Percentiles rank a stretch among this genome's conserved stretches.
Evolutionary conservation across 2,329 filamentous ascomycete genomes (phyloP).

Genomic region (Zymoseptoria passerinii): DNA sequence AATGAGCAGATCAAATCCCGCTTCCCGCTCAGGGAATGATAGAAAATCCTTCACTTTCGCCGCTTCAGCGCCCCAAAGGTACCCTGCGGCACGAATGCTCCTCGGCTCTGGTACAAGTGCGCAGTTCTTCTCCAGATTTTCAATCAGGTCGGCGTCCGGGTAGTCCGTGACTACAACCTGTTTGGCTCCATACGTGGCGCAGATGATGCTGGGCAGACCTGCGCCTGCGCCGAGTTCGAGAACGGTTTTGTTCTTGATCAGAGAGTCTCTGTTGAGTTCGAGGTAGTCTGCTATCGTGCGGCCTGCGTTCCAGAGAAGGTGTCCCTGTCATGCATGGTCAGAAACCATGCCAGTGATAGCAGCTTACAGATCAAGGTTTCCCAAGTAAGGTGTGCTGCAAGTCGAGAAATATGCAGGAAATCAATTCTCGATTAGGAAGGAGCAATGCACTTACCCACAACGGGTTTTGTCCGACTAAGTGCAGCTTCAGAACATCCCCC

Average conservation of each 20-base stretch:
- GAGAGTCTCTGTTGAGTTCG: conserved; percentile 53
- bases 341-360: not conserved
- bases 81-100: conserved; percentile 49
- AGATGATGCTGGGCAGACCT: conserved; percentile 66
- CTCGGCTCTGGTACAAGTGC: conserved; percentile 33
- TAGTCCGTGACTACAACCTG: conserved; percentile 76
- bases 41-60: conserved; percentile 52
- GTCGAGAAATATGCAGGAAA: not conserved
- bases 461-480: conserved; percentile 78
- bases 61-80: conserved; percentile 70
- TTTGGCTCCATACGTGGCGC: conserved; percentile 60
- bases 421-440: not conserved
- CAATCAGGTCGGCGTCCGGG: conserved; percentile 73
- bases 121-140: conserved; percentile 62
- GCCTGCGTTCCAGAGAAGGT: conserved; percentile 85
- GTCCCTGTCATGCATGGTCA: conserved; percentile 46
- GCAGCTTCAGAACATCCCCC: conserved; percentile 58
- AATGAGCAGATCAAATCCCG: conserved; percentile 69
- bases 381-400: not conserved
- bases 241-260: conserved; percentile 61
- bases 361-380: not conserved
- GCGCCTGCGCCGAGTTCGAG: conserved; percentile 86
- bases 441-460: conserved; percentile 54
- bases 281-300: conserved; percentile 71
- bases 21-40: conserved; percentile 27